phyloP scores from a whole-genome alignment of 83 land plant genomes.

The Larix sibirica region DNA sequence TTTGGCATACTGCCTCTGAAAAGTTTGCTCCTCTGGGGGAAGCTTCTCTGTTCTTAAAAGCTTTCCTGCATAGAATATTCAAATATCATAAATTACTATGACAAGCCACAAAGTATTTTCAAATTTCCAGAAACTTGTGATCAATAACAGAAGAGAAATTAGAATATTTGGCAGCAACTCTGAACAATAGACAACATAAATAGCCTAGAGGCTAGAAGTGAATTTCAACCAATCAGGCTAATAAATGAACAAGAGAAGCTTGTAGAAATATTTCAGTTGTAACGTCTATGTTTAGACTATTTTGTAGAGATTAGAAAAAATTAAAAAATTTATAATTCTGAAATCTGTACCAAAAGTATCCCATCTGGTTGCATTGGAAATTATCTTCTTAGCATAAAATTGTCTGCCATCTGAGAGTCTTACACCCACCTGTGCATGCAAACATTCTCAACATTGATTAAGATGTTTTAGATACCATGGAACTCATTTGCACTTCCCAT shows the following conservation, averaged over 20 bases:
- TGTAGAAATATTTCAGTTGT: too few relatives aligned
- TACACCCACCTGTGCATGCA: conserved; percentile 78
- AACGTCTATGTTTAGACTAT: background rate
- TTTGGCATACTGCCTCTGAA: conserved; percentile 86
- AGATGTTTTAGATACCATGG: background rate
- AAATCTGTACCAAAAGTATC: conserved; percentile 86
- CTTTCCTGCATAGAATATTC: conserved; percentile 49
- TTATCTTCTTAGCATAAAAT: conserved; percentile 73
- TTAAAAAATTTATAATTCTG: background rate
- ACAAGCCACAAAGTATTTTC: background rate
- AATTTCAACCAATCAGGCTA: too few relatives aligned
- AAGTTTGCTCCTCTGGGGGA: conserved; percentile 87
- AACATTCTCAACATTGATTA: conserved; percentile 6
- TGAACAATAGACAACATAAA: background rate
- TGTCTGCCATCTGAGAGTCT: conserved; percentile 81
- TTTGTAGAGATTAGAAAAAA: background rate
- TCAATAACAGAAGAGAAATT: background rate
- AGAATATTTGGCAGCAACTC: background rate
- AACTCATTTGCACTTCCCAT: background rate
- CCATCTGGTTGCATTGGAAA: conserved; percentile 99
- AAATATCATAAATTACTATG: background rate
- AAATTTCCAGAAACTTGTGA: background rate
- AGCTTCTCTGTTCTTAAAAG: conserved; percentile 61
- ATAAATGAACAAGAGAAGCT: too few relatives aligned
- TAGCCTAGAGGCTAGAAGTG: background rate